A percentile compares a stretch with the other conserved stretches of the same genome.
These are phyloP conservation scores for Suhomyces guaymorum DNA, from an alignment of 1,139 yeast species.

Conservation along the genomic window DNA sequence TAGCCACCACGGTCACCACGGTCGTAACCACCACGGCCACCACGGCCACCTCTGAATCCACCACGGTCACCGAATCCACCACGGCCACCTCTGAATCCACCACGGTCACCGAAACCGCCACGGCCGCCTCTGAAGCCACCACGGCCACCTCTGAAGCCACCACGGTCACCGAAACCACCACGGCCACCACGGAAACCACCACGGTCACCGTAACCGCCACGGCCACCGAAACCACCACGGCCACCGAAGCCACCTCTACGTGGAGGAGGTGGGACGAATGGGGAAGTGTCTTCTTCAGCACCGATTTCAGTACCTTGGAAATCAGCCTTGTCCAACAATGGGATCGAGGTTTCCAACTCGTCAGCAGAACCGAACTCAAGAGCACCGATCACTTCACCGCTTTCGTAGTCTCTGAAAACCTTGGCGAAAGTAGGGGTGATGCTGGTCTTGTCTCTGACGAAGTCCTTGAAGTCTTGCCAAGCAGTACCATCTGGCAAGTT, in stretches of 20 bases:
- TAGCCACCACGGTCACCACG: constrained; percentile 25
- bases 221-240: constrained; percentile 33
- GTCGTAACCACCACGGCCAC: constrained; percentile 42
- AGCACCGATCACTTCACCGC: constrained; percentile 70
- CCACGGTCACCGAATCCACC: constrained; percentile 32
- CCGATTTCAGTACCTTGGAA: constrained; percentile 65
- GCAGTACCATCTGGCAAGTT: constrained; percentile 75
- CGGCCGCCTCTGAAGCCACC: constrained; percentile 39
- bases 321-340: constrained; percentile 67
- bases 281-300: constrained; percentile 81
- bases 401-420: constrained; percentile 59
- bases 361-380: constrained; percentile 78
- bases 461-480: constrained; percentile 85
- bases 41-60: constrained; percentile 34
- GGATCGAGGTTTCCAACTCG: constrained; percentile 69
- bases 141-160: constrained; percentile 35
- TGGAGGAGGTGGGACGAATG: constrained; percentile 67
- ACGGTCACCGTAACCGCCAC: constrained; percentile 27
- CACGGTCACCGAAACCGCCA: constrained; percentile 26
- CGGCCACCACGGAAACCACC: constrained; percentile 42
- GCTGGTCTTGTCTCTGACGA: constrained; percentile 68
- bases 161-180: constrained; percentile 35
- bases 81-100: constrained; percentile 38
- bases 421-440: constrained; percentile 70
- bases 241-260: constrained; percentile 57